Evolutionary conservation across 371 early-diverging fungal genomes (phyloP).

Genomic region (Synchytrium microbalum): DNA sequence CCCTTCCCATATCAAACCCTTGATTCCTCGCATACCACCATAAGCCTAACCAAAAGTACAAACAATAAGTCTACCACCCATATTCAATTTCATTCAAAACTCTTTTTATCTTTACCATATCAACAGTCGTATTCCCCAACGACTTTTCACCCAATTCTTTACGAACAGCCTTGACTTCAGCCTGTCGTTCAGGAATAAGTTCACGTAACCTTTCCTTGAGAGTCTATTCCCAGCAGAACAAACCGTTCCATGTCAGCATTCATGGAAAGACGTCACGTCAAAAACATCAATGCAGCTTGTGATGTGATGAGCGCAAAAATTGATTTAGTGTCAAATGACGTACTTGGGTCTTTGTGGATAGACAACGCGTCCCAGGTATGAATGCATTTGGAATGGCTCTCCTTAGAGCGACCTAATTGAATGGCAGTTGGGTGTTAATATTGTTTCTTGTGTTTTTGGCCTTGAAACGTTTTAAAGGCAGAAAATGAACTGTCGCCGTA

Average conservation of each 20-base stretch:
- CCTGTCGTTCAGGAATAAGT: slow-evolving; percentile 89
- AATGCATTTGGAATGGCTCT: too few relatives aligned
- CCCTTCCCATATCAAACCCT: slow-evolving; percentile 96
- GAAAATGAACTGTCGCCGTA: too few relatives aligned
- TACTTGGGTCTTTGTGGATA: too few relatives aligned
- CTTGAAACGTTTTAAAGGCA: too few relatives aligned
- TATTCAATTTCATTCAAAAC: background rate
- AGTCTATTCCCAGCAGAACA: slow-evolving; percentile 18
- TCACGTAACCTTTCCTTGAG: slow-evolving; percentile 90
- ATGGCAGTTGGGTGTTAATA: too few relatives aligned
- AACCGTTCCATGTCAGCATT: background rate
- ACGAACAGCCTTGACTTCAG: slow-evolving; percentile 88
- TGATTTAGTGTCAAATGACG: too few relatives aligned
- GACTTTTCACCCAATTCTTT: slow-evolving; percentile 80
- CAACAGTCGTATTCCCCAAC: slow-evolving; percentile 91
- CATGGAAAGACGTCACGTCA: too few relatives aligned
- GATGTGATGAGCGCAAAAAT: too few relatives aligned
- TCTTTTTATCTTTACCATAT: slow-evolving; percentile 52
- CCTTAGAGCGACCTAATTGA: too few relatives aligned
- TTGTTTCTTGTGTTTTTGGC: too few relatives aligned
- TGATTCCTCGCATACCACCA: slow-evolving; percentile 98
- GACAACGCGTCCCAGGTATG: too few relatives aligned
- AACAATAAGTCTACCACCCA: background rate
- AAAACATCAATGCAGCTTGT: too few relatives aligned
- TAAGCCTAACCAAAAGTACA: slow-evolving; percentile 48